Percentiles rank a stretch among this genome's conserved stretches.
phyloP scores from a whole-genome alignment of 345 rosid species.

The Melaleuca alternifolia region DNA sequence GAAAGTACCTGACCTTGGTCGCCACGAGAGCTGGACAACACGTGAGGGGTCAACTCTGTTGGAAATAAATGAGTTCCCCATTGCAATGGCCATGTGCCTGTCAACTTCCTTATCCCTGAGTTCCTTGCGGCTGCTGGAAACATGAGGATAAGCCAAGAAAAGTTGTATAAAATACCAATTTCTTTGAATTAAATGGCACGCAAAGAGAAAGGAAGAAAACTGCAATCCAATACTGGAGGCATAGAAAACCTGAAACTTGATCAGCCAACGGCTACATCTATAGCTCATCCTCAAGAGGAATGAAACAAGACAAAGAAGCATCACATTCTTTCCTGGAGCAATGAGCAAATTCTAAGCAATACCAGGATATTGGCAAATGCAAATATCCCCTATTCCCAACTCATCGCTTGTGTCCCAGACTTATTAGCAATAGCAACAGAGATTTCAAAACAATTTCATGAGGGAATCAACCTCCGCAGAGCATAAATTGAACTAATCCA shows the following conservation, averaged over 20 bases:
- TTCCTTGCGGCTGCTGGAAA: constrained; percentile 52
- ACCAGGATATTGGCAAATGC: not conserved
- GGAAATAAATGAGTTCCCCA: constrained; percentile 17
- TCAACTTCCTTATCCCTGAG: constrained; percentile 33
- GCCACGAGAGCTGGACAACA: constrained; percentile 72
- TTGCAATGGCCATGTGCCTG: constrained; percentile 2
- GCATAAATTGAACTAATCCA: not conserved
- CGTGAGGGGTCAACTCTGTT: constrained; percentile 50
- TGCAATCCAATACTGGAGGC: not conserved
- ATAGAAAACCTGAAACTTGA: not conserved
- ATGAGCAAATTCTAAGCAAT: not conserved
- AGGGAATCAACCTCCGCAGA: not conserved
- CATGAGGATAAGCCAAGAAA: not conserved
- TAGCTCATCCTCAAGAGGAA: not conserved
- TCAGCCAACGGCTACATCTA: not conserved
- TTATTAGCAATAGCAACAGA: not conserved
- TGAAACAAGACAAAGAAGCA: not conserved
- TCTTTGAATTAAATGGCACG: not conserved
- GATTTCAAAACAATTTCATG: not conserved
- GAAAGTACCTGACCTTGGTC: constrained; percentile 91
- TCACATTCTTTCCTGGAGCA: not conserved
- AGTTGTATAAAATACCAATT: not conserved
- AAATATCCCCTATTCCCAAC: not conserved
- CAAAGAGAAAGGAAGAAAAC: not conserved
- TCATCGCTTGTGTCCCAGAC: not conserved